These are phyloP conservation scores for Xerocomus alliaceus DNA, from an alignment of 1,284 basidiomycete genomes.

Conservation along the genomic window DNA sequence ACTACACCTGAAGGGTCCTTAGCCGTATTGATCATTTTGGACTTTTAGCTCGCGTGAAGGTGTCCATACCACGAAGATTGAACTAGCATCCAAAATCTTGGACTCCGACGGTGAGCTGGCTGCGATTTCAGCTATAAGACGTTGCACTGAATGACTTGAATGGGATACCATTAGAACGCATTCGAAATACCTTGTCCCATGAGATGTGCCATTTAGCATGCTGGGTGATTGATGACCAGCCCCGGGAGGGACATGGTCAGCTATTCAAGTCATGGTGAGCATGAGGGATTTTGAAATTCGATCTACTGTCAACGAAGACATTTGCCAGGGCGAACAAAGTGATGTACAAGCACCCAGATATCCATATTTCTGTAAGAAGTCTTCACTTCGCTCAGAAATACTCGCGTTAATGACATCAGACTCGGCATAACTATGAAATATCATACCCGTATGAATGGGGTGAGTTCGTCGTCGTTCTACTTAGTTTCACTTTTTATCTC, in stretches of 20 bases:
- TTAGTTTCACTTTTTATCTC: neutral
- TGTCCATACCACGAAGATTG: constrained; percentile 63
- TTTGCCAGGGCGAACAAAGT: constrained; percentile 65
- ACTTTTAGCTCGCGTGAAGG: constrained; percentile 60
- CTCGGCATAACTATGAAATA: constrained; percentile 78
- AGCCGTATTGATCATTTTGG: neutral
- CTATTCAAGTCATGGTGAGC: constrained; percentile 74
- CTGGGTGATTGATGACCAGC: constrained; percentile 75
- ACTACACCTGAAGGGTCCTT: neutral
- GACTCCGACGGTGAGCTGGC: constrained; percentile 65
- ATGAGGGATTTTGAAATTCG: neutral
- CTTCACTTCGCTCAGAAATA: constrained; percentile 20
- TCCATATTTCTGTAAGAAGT: constrained; percentile 68
- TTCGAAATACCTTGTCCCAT: constrained; percentile 80
- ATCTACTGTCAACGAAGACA: neutral
- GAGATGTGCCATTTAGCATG: constrained; percentile 89
- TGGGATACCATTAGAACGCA: constrained; percentile 59
- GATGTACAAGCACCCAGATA: constrained; percentile 66
- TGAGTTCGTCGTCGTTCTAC: constrained; percentile 44
- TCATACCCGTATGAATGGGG: constrained; percentile 80
- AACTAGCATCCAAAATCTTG: constrained; percentile 79
- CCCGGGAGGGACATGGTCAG: constrained; percentile 72
- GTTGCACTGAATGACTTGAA: neutral
- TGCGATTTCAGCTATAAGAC: neutral
- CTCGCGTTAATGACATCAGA: constrained; percentile 48